These are phyloP conservation scores for Penicillium sp. DNA, from an alignment of 2,329 filamentous ascomycete genomes.

Conservation along the genomic window DNA sequence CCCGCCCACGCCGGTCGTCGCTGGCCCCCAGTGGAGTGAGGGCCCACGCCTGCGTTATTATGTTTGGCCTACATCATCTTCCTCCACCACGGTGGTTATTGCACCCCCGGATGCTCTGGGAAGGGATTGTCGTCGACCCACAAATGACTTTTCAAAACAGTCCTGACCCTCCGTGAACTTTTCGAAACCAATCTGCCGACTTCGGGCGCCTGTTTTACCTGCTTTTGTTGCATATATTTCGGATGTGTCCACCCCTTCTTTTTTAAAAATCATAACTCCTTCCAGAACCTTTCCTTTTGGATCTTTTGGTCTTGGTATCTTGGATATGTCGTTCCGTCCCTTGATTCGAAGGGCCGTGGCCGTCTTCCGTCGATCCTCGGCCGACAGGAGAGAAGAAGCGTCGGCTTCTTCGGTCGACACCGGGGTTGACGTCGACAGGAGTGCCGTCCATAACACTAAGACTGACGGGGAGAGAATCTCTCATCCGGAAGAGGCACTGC, in stretches of 20 bases:
- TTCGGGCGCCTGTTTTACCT: slow-evolving; percentile 2
- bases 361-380: slow-evolving; percentile 6
- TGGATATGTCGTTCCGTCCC: slow-evolving; percentile 5
- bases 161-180: not conserved
- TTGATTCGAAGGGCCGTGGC: slow-evolving; percentile 9
- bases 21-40: not conserved
- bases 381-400: slow-evolving; percentile 2
- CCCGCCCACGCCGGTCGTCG: not conserved
- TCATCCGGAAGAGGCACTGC: slow-evolving; percentile 2
- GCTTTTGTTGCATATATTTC: not conserved
- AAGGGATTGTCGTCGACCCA: slow-evolving; percentile 5
- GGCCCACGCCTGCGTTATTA: not conserved
- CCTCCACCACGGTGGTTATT: not conserved
- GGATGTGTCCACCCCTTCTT: not conserved
- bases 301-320: not conserved
- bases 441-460: not conserved
- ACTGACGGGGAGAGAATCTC: not conserved
- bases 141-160: not conserved
- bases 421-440: not conserved
- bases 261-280: not conserved
- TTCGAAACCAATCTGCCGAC: not conserved
- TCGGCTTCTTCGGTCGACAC: not conserved
- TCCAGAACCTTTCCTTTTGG: not conserved
- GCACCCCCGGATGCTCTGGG: not conserved
- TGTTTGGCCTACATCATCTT: slow-evolving; percentile 1